Percentiles rank a stretch among this genome's conserved stretches.
phyloP scores from a whole-genome alignment of 768 basidiomycete genomes.

The Peribolospora baueri region DNA sequence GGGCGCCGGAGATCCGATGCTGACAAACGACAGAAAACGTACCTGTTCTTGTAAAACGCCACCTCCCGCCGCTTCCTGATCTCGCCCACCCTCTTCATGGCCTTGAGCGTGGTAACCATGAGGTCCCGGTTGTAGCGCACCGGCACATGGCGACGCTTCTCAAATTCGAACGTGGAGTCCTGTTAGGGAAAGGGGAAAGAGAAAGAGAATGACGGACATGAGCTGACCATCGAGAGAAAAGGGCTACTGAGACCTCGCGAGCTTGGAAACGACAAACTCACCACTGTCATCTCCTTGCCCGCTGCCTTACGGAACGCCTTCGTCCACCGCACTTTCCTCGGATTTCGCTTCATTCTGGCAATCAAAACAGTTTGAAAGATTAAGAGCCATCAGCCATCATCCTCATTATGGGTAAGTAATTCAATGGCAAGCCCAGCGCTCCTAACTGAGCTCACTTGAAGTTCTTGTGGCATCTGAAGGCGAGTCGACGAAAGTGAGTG shows the following conservation, averaged over 20 bases:
- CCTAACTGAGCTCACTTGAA: conserved; percentile 50
- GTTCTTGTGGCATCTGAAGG: conserved; percentile 77
- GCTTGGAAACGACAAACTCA: conserved; percentile 23
- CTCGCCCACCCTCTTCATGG: conserved; percentile 84
- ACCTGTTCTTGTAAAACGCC: conserved; percentile 78
- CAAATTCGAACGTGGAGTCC: conserved; percentile 98
- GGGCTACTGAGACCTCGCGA: neutral
- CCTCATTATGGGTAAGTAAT: neutral
- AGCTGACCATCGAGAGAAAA: neutral
- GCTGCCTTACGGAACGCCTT: conserved; percentile 97
- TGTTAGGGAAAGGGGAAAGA: conserved; percentile 17
- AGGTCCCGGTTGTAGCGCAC: conserved; percentile 91
- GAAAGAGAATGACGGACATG: neutral
- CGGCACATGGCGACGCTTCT: conserved; percentile 92
- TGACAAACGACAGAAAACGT: conserved; percentile 4
- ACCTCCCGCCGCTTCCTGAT: conserved; percentile 73
- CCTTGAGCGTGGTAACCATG: conserved; percentile 73
- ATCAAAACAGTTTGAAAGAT: neutral
- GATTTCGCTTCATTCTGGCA: conserved; percentile 90
- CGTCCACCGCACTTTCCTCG: conserved; percentile 95
- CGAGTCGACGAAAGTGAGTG: no score
- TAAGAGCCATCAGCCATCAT: neutral
- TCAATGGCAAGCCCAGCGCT: neutral
- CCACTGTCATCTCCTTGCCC: conserved; percentile 98
- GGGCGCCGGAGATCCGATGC: neutral